Conservation (phyloP, 2,329 filamentous ascomycete genomes). For the Colletotrichum sp. region DNA sequence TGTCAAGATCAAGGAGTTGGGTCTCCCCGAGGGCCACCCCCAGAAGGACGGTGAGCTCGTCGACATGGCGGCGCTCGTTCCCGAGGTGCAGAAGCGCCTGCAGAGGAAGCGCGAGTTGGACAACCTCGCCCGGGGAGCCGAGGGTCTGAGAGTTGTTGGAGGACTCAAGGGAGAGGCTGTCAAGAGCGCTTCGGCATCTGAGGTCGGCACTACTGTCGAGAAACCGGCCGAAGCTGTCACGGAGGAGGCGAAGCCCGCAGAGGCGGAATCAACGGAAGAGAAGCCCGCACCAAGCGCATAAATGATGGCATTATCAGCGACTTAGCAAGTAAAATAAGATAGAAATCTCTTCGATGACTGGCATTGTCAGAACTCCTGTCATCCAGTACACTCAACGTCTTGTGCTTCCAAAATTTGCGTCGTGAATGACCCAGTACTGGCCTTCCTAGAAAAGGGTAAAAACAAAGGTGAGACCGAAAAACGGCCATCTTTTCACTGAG, state of each 20-base stretch:
- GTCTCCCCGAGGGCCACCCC: slow-evolving; percentile 79
- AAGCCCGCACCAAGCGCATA: slow-evolving; percentile 16
- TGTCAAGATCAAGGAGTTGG: slow-evolving; percentile 81
- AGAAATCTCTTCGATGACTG: neutral
- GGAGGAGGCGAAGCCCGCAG: neutral
- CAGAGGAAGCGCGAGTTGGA: slow-evolving; percentile 48
- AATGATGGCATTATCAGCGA: neutral
- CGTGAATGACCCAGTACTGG: neutral
- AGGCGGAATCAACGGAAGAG: slow-evolving; percentile 14
- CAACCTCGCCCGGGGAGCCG: slow-evolving; percentile 44
- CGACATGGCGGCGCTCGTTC: slow-evolving; percentile 63
- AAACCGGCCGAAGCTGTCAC: neutral
- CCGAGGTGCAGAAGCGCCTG: slow-evolving; percentile 61
- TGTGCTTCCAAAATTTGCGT: neutral
- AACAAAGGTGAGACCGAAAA: neutral
- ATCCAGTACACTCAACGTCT: neutral
- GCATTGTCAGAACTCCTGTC: neutral
- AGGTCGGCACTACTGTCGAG: slow-evolving; percentile 16
- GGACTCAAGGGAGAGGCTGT: slow-evolving; percentile 48
- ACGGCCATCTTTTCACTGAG: neutral
- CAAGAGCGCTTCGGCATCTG: slow-evolving; percentile 25
- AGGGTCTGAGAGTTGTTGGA: slow-evolving; percentile 50
- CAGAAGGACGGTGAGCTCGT: slow-evolving; percentile 89
- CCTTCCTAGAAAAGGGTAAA: neutral
- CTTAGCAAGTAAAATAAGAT: neutral